A percentile compares a stretch with the other conserved stretches of the same genome.
These are phyloP conservation scores for Saussurea involucrata DNA, from an alignment of 129 eudicot species.

Conservation along the genomic window DNA sequence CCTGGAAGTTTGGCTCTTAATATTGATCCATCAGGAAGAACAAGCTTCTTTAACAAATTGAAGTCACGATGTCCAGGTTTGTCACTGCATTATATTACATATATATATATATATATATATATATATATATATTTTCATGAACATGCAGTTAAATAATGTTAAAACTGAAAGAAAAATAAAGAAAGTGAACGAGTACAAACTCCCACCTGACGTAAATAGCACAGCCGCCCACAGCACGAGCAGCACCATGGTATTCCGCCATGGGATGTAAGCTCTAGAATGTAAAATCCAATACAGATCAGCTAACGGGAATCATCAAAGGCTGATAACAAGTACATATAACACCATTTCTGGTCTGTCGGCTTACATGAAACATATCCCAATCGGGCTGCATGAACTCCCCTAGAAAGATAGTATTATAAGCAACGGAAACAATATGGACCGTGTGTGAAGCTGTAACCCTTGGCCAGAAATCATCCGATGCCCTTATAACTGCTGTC, in stretches of 20 bases:
- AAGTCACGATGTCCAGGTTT: constrained; percentile 96
- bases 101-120: too few relatives aligned
- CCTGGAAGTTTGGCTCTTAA: constrained; percentile 94
- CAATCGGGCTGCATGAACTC: constrained; percentile 99
- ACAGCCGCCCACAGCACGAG: constrained; percentile 96
- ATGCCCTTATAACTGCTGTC: constrained; percentile 84
- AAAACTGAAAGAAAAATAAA: background rate
- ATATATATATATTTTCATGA: constrained; percentile 7
- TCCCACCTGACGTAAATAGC: constrained; percentile 85
- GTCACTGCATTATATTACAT: constrained; percentile 49
- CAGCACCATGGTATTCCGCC: constrained; percentile 98
- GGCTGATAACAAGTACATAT: background rate
- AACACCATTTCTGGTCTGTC: background rate
- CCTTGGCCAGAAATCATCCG: constrained; percentile 92
- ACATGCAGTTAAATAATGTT: background rate
- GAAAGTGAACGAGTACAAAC: background rate
- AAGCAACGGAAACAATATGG: constrained; percentile 93
- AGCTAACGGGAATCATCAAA: background rate
- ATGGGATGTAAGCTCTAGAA: constrained; percentile 82
- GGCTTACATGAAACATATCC: constrained; percentile 97
- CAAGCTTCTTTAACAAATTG: constrained; percentile 68
- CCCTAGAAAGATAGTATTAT: constrained; percentile 78
- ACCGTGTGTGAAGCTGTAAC: constrained; percentile 96
- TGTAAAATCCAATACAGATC: background rate
- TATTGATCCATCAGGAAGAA: constrained; percentile 89